These are phyloP conservation scores for Betula pendula DNA, from an alignment of 306 rosid species.

Conservation along the genomic window DNA sequence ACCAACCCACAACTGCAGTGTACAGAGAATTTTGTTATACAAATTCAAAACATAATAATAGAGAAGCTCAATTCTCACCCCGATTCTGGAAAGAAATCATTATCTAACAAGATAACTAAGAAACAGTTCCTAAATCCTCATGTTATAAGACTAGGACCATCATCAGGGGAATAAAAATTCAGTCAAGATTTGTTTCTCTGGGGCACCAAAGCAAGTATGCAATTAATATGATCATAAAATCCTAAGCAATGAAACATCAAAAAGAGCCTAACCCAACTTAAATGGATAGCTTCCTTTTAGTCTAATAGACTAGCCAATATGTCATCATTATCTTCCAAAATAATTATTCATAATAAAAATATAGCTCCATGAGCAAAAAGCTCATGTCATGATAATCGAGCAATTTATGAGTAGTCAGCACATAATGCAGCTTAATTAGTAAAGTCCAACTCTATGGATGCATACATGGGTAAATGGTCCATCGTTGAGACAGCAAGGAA, in stretches of 20 bases:
- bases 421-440: not conserved
- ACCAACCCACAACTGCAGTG: slow-evolving; percentile 93
- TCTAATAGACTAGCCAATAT: not conserved
- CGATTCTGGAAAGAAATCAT: slow-evolving; percentile 13
- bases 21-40: slow-evolving; percentile 8
- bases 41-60: slow-evolving; percentile 16
- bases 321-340: not conserved
- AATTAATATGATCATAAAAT: not conserved
- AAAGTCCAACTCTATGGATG: not conserved
- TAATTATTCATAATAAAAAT: not conserved
- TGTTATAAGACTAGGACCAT: not conserved
- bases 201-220: not conserved
- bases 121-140: not conserved
- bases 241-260: not conserved
- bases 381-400: not conserved
- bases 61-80: slow-evolving; percentile 21
- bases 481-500: not conserved
- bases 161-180: not conserved
- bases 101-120: not conserved
- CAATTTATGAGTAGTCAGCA: not conserved
- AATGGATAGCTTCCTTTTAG: not conserved
- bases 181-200: not conserved
- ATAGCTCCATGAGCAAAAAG: not conserved
- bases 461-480: not conserved
- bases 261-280: not conserved